Evolutionary conservation across 345 rosid genomes (phyloP).

Genomic region (Raphanus raphanistrum): DNA sequence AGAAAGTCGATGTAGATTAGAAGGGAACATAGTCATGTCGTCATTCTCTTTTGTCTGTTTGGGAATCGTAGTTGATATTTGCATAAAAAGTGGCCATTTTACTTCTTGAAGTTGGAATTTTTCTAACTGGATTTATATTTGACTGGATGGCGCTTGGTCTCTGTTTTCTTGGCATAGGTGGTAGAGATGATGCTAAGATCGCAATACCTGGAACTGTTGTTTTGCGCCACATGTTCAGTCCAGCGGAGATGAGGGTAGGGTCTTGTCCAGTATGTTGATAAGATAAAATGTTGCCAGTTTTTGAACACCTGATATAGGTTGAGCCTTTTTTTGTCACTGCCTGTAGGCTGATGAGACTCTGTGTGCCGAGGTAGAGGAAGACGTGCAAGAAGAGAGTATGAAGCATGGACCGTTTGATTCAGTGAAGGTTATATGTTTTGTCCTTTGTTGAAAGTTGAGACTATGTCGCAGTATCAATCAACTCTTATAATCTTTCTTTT

Average conservation of each 20-base stretch:
- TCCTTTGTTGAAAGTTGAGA: too few relatives aligned
- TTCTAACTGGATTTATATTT: slow-evolving; percentile 6
- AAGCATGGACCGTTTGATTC: slow-evolving; percentile 84
- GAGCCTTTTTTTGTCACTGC: slow-evolving; percentile 15
- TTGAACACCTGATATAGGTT: background rate
- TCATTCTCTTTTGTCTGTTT: background rate
- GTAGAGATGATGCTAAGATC: slow-evolving; percentile 89
- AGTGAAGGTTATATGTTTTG: slow-evolving; percentile 55
- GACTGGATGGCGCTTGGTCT: background rate
- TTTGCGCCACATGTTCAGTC: slow-evolving; percentile 80
- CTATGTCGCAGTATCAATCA: background rate
- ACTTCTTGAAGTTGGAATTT: slow-evolving; percentile 14
- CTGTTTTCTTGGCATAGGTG: slow-evolving; percentile 57
- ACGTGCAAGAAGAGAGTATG: slow-evolving; percentile 76
- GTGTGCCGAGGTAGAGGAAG: slow-evolving; percentile 70
- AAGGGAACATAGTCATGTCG: slow-evolving; percentile 6
- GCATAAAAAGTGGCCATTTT: slow-evolving; percentile 16
- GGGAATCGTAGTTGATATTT: background rate
- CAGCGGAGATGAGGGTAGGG: slow-evolving; percentile 82
- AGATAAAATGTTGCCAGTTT: slow-evolving; percentile 4
- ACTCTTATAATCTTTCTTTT: background rate
- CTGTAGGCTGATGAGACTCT: slow-evolving; percentile 76
- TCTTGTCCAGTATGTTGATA: slow-evolving; percentile 13
- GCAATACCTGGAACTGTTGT: slow-evolving; percentile 71
- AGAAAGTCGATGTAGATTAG: background rate